Conservation (phyloP, 2,329 filamentous ascomycete genomes). For the Sporothrix inflata region DNA sequence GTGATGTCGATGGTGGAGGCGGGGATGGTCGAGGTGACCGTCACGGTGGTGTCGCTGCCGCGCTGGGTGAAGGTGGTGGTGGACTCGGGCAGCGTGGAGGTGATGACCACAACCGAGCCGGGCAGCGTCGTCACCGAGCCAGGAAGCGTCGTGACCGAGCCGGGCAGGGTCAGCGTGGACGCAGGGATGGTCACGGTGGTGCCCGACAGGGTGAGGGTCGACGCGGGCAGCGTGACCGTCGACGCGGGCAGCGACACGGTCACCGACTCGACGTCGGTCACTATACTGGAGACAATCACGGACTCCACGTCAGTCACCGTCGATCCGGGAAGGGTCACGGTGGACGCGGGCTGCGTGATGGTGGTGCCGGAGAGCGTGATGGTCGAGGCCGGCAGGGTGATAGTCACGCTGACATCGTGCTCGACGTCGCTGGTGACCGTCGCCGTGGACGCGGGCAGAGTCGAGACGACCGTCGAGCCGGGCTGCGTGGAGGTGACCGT, state of each 20-base stretch:
- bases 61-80: conserved; percentile 22
- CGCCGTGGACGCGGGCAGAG: neutral
- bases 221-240: conserved; percentile 24
- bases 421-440: conserved; percentile 27
- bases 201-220: conserved; percentile 20
- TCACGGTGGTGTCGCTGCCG: conserved; percentile 22
- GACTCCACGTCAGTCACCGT: conserved; percentile 31
- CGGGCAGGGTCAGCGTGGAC: conserved; percentile 20
- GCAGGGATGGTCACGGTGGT: conserved; percentile 7
- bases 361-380: conserved; percentile 25
- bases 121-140: conserved; percentile 28
- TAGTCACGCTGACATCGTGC: conserved; percentile 15
- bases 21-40: conserved; percentile 29
- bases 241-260: conserved; percentile 29
- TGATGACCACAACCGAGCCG: conserved; percentile 27
- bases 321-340: conserved; percentile 16
- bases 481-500: conserved; percentile 22
- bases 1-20: conserved; percentile 24
- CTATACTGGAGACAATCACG: conserved; percentile 16
- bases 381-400: conserved; percentile 31
- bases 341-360: conserved; percentile 26
- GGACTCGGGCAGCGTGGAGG: conserved; percentile 27
- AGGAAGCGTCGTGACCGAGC: conserved; percentile 15
- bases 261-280: neutral
- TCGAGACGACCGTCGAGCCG: neutral